phyloP scores from a whole-genome alignment of 495 filamentous ascomycete genomes.

The Daldinia childiae region DNA sequence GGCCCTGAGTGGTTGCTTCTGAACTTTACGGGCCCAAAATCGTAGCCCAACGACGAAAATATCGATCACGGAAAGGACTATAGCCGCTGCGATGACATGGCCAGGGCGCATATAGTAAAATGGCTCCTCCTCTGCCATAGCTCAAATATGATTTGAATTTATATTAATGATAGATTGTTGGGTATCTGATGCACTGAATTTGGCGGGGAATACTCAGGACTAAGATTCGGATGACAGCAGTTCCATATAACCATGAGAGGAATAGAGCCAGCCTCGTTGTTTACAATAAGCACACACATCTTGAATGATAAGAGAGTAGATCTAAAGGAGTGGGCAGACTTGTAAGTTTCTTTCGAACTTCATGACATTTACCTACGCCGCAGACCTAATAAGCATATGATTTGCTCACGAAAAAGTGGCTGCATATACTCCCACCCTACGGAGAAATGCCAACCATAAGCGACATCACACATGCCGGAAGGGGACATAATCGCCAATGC shows the following conservation, averaged over 20 bases:
- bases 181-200: neutral
- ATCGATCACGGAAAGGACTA: constrained; percentile 27
- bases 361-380: neutral
- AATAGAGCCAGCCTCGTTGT: neutral
- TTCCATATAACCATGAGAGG: neutral
- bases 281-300: neutral
- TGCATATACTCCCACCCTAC: neutral
- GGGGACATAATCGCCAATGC: neutral
- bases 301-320: neutral
- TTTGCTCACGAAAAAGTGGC: neutral
- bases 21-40: constrained; percentile 40
- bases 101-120: constrained; percentile 35
- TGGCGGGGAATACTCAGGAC: neutral
- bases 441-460: neutral
- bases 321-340: neutral
- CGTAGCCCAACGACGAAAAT: constrained; percentile 37
- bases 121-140: neutral
- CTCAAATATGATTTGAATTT: neutral
- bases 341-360: neutral
- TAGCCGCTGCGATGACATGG: constrained; percentile 26
- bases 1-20: constrained; percentile 38
- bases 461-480: neutral
- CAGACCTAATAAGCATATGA: neutral
- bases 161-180: neutral
- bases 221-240: neutral